Evolutionary conservation across 257 asterid genomes (phyloP), one percentile per base, ranked within the genome.

Genomic region (Rhazya stricta): DNA sequence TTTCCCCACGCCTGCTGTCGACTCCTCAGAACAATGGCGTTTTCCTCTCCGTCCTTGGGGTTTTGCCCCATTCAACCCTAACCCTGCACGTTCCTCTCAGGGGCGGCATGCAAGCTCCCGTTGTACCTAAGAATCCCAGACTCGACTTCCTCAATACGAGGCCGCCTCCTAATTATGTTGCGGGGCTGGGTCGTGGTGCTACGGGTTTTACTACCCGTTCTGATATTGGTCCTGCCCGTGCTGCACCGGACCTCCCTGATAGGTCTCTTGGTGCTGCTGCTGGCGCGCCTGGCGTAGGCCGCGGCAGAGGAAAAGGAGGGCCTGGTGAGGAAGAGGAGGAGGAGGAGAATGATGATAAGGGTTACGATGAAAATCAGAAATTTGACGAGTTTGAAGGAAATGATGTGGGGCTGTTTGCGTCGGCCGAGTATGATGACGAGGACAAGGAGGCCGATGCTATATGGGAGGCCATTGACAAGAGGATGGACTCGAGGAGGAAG

Each of bases 161-260:
- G 51, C 96, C 93, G 2, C 96, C 96, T 10, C 81, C 94, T 16
- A 91, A 91, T 86, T 94, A 91, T 71, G 97, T 94, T 8, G 96
- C 94, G 41, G 97, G 98, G 12, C 75, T 93, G 42, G 98, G 98
- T 15, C 98, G 98, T 87, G 98, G 97, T 30, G 98, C 98, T 45
- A 93, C 96, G 9, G 97, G 98, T 0, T 93, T 93, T 85, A 93
- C 98, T 0, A 93, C 98, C 46, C 97, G 96, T 16, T 93, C 97
- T 12, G 96, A 91, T 90, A 94, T 90, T 41, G 98, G 98, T 7
- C 97, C 98, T 21, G 98, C 97, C 60, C 91, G 97, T 41, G 94
- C 97, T 8, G 96, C 97, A 0, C 97, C 98, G 0, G 97, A 93
- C 63, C 81, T 93, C 0, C 96, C 97, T 0, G 96, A 93, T 76